Evolutionary conservation across 2,329 filamentous ascomycete genomes (phyloP).

Genomic region (Exophiala aquamarina): DNA sequence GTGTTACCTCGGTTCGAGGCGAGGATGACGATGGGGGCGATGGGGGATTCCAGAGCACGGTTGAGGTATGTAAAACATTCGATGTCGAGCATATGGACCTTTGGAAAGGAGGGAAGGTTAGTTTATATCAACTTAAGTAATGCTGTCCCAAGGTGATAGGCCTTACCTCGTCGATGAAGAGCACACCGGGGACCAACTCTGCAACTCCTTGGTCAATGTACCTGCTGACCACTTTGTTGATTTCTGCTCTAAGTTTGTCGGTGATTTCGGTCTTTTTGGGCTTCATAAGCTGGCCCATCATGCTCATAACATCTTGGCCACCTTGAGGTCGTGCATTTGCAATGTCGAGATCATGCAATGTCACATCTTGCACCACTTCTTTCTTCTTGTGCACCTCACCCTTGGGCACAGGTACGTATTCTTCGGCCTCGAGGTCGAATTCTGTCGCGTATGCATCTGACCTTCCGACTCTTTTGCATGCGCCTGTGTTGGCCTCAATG

Average conservation of each 20-base stretch:
- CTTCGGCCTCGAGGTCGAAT: slow-evolving; percentile 97
- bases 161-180: slow-evolving; percentile 95
- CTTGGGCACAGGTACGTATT: slow-evolving; percentile 98
- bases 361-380: slow-evolving; percentile 98
- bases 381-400: slow-evolving; percentile 99
- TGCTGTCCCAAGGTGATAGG: slow-evolving; percentile 16
- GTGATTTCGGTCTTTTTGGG: slow-evolving; percentile 99
- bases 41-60: slow-evolving; percentile 90
- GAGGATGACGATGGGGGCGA: slow-evolving; percentile 95
- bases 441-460: slow-evolving; percentile 97
- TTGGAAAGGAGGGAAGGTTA: slow-evolving; percentile 24
- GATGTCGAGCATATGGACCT: slow-evolving; percentile 99
- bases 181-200: slow-evolving; percentile 93
- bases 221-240: slow-evolving; percentile 98
- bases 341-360: slow-evolving; percentile 92
- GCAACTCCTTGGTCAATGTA: slow-evolving; percentile 99
- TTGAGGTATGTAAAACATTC: slow-evolving; percentile 99
- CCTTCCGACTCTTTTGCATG: slow-evolving; percentile 93
- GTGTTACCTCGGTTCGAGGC: slow-evolving; percentile 95
- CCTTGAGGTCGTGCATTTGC: slow-evolving; percentile 94
- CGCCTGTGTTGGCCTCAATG: slow-evolving; percentile 97
- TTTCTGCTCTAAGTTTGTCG: slow-evolving; percentile 90
- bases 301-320: slow-evolving; percentile 99
- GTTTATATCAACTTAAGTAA: not conserved
- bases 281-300: slow-evolving; percentile 99